Evolutionary conservation across 495 filamentous ascomycete species (phyloP).

Genomic region (Sphaerosporella brunnea): DNA sequence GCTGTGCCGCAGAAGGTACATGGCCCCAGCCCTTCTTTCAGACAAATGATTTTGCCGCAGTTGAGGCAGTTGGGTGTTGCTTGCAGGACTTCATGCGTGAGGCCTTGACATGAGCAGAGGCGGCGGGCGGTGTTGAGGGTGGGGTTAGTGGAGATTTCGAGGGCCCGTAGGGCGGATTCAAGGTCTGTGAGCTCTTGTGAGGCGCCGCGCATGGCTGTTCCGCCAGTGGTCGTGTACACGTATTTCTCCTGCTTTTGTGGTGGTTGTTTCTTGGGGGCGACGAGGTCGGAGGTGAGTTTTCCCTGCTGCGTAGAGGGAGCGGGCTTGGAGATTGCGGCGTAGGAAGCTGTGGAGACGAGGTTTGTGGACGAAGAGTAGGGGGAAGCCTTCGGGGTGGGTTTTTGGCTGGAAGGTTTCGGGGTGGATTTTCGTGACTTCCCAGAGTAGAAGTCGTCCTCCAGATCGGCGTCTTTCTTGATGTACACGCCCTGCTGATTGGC

Average conservation of each 20-base stretch:
- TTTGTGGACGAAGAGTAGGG: background rate
- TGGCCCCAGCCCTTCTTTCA: conserved; percentile 82
- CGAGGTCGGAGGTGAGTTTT: conserved; percentile 57
- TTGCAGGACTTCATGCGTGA: conserved; percentile 64
- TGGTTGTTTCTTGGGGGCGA: conserved; percentile 30
- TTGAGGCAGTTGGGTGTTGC: conserved; percentile 82
- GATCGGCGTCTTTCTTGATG: conserved; percentile 22
- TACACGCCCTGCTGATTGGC: conserved; percentile 15
- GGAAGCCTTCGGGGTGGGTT: conserved; percentile 19
- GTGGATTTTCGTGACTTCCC: conserved; percentile 2
- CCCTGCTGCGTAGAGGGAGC: conserved; percentile 60
- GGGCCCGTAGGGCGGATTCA: conserved; percentile 73
- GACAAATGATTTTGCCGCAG: conserved; percentile 93
- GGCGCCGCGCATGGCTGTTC: conserved; percentile 56
- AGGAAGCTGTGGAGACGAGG: background rate
- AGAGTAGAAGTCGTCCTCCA: conserved; percentile 20
- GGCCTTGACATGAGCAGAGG: conserved; percentile 68
- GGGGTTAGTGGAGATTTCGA: conserved; percentile 82
- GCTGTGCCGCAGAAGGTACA: conserved; percentile 78
- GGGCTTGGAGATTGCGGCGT: conserved; percentile 24
- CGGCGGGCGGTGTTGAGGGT: conserved; percentile 39
- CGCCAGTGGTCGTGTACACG: conserved; percentile 44
- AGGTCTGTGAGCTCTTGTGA: conserved; percentile 64
- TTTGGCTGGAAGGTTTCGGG: conserved; percentile 11
- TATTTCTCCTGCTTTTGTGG: conserved; percentile 28